Conservation (phyloP, 2,329 filamentous ascomycete genomes). For the Massarina eburnea region DNA sequence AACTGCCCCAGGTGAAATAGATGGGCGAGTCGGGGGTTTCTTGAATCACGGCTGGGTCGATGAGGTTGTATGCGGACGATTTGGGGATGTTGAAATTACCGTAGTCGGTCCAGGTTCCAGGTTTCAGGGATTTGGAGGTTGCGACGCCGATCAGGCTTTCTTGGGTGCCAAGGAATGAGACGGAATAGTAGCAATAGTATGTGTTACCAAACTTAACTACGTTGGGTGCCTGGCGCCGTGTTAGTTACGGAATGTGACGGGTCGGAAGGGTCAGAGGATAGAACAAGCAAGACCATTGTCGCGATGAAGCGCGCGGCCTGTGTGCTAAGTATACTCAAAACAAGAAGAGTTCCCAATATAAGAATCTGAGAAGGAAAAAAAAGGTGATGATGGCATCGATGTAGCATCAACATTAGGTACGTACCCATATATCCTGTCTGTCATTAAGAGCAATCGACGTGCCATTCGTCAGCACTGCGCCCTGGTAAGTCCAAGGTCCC, state of each 20-base stretch:
- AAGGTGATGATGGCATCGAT: neutral
- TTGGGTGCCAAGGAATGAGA: conserved; percentile 61
- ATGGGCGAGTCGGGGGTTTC: conserved; percentile 31
- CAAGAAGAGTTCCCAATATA: neutral
- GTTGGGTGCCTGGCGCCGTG: conserved; percentile 59
- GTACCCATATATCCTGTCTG: conserved; percentile 52
- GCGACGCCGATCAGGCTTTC: conserved; percentile 62
- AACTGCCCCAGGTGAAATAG: conserved; percentile 65
- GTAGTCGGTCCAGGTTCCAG: conserved; percentile 61
- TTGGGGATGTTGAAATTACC: conserved; percentile 49
- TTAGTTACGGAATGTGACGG: conserved; percentile 5
- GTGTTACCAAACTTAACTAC: conserved; percentile 44
- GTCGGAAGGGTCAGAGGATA: too few relatives aligned
- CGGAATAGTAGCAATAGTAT: conserved; percentile 53
- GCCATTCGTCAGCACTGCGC: conserved; percentile 46
- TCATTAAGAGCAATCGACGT: conserved; percentile 46
- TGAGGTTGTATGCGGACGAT: conserved; percentile 46
- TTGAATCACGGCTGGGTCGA: conserved; percentile 53
- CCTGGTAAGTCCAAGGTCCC: conserved; percentile 19
- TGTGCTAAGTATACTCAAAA: too few relatives aligned
- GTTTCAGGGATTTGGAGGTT: conserved; percentile 50
- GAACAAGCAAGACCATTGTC: too few relatives aligned
- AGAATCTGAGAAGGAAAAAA: neutral
- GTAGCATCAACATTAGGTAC: too few relatives aligned
- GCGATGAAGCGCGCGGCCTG: too few relatives aligned